phyloP scores from a whole-genome alignment of 2,329 filamentous ascomycete genomes.

The Lasiodiplodia gonubiensis region DNA sequence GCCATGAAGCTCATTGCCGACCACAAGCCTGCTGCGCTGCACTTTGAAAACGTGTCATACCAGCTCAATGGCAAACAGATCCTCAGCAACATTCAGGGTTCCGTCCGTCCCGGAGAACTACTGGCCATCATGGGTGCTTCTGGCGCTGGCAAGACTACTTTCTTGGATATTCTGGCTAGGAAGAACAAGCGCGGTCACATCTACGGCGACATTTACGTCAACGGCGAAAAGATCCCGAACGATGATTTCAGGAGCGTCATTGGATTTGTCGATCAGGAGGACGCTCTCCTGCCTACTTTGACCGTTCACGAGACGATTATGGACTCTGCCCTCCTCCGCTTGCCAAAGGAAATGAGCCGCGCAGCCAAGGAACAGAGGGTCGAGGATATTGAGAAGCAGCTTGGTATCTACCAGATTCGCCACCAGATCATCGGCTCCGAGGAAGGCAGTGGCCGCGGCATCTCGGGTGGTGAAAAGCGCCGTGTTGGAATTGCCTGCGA shows the following conservation, averaged over 20 bases:
- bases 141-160: constrained; percentile 95
- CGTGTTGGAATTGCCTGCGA: constrained; percentile 97
- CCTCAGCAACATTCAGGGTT: constrained; percentile 77
- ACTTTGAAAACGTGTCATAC: constrained; percentile 89
- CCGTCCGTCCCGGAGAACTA: constrained; percentile 92
- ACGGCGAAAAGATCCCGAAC: constrained; percentile 87
- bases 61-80: constrained; percentile 87
- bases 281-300: constrained; percentile 92
- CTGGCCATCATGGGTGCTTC: constrained; percentile 98
- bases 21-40: constrained; percentile 86
- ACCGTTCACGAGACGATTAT: constrained; percentile 98
- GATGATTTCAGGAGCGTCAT: constrained; percentile 88
- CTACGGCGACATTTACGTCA: constrained; percentile 85
- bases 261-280: constrained; percentile 97
- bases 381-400: constrained; percentile 90
- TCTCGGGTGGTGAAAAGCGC: constrained; percentile 95
- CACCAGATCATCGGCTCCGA: constrained; percentile 96
- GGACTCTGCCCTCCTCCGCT: constrained; percentile 86
- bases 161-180: constrained; percentile 91
- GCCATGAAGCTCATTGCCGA: constrained; percentile 84
- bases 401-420: constrained; percentile 92
- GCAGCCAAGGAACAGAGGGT: constrained; percentile 89
- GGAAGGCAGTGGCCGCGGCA: constrained; percentile 90
- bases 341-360: constrained; percentile 90
- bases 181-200: constrained; percentile 92